Conservation (phyloP, 345 rosid genomes). For the Anacardium occidentale region DNA sequence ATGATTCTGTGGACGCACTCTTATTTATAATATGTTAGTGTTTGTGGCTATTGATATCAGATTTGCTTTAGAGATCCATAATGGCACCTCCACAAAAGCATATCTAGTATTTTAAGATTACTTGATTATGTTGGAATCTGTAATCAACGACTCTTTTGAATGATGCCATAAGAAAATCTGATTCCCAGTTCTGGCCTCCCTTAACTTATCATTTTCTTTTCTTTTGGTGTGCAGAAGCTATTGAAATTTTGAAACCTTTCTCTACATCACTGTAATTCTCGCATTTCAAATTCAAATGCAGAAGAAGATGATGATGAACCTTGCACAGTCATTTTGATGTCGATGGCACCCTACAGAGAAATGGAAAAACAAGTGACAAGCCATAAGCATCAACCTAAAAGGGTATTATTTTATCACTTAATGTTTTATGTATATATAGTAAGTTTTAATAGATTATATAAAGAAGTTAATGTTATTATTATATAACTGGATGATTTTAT, state of each 20-base stretch:
- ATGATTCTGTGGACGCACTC: conserved; percentile 18
- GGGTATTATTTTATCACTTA: too few relatives aligned
- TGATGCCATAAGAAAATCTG: conserved; percentile 9
- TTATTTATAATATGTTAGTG: conserved; percentile 4
- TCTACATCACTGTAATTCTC: neutral
- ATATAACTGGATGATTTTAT: too few relatives aligned
- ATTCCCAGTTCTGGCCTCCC: neutral
- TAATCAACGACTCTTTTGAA: conserved; percentile 12
- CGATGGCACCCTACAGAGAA: too few relatives aligned
- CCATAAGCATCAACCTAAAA: neutral
- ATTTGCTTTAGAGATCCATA: conserved; percentile 24
- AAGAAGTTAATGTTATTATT: too few relatives aligned
- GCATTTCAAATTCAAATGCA: too few relatives aligned
- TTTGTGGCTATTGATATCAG: conserved; percentile 21
- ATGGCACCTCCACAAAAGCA: conserved; percentile 17
- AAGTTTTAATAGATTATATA: too few relatives aligned
- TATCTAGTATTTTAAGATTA: conserved; percentile 2
- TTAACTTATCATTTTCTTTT: neutral
- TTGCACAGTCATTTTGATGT: too few relatives aligned
- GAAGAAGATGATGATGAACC: too few relatives aligned
- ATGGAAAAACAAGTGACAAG: too few relatives aligned
- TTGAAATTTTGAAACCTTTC: neutral
- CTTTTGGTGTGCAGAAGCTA: neutral
- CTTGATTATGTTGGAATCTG: conserved; percentile 16
- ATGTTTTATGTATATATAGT: too few relatives aligned